Conservation (phyloP, 371 early-diverging fungal genomes). For the Basidiobolus heterosporus region DNA sequence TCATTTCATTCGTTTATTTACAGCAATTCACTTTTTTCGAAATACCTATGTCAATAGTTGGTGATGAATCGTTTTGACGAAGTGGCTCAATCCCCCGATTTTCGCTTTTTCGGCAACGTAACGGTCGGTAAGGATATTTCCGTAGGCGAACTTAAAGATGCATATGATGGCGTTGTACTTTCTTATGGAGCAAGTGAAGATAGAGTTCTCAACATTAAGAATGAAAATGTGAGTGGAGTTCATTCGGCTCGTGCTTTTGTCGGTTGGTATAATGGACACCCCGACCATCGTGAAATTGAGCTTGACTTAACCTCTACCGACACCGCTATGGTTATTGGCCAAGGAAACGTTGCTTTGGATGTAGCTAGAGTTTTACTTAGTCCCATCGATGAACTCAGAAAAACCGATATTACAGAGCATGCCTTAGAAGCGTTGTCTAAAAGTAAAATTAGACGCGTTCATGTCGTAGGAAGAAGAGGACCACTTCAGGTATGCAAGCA, state of each 20-base stretch:
- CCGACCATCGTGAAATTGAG: conserved; percentile 32
- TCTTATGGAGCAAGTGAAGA: conserved; percentile 78
- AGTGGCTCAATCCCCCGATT: conserved; percentile 48
- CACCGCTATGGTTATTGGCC: conserved; percentile 63
- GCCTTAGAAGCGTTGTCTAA: conserved; percentile 51
- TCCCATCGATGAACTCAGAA: conserved; percentile 49
- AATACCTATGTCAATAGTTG: conserved; percentile 22
- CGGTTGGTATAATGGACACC: conserved; percentile 90
- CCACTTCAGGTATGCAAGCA: conserved; percentile 84
- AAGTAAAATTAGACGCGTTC: conserved; percentile 61
- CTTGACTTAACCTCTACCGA: conserved; percentile 47
- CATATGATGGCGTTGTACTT: conserved; percentile 69
- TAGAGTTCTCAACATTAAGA: conserved; percentile 30
- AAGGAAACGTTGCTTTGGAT: conserved; percentile 94
- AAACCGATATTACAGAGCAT: conserved; percentile 73
- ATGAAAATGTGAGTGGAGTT: conserved; percentile 28
- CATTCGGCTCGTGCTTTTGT: conserved; percentile 77
- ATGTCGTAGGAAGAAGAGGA: conserved; percentile 80
- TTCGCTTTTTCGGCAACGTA: conserved; percentile 72
- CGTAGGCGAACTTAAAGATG: conserved; percentile 30
- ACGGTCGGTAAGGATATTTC: conserved; percentile 31
- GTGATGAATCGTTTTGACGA: conserved; percentile 75
- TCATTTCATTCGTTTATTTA: too few relatives aligned
- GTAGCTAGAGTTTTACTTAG: conserved; percentile 76
- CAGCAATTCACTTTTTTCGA: not conserved